Base-by-base conservation (phyloP, 2,329 filamentous ascomycete genomes). In the Aspergillus piperis region DNA sequence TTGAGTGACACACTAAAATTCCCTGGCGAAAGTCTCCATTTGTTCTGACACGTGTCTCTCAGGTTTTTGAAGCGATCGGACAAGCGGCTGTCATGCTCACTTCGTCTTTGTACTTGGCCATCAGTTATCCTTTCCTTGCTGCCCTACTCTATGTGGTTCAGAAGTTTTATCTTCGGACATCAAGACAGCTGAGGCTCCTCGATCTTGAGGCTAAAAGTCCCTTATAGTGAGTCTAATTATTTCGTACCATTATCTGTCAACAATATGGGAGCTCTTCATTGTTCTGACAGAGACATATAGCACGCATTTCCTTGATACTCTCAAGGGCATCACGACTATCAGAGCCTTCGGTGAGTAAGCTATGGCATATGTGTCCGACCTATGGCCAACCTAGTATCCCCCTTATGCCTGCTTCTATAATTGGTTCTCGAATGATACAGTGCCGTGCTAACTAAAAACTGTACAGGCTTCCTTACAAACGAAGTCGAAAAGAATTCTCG, bases 101-200 rank as follows among this genome's bases (percentile, higher is more conserved):
- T 4, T 63, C 68, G 7, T 70, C 70, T 15, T 41, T 51, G 6
- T 73, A 72, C 55, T 56, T 74, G 36, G 68, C 71, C 5, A 53
- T 71, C 8, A 68, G 39, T 47, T 61, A 57, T 49, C 58, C 58
- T 5, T 10, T 49, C 21, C 54, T 59, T 19, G 50, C n/a, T 17
- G 30, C 5, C 10, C 17, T 52, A 3, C 32, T 52, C 13, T 52
- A 38, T 39, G 5, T 52, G 10, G 19, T 52, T 17, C 50, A 52
- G 23, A 52, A 52, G 32, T 39, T 52, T 5, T 52, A 52, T 15
- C 17, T 52, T 8, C 50, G 50, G 21, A 52, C 50, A 7, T 52
- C 50, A 1, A 36, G 50, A 3, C 50, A 52, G 7, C 10, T 52
- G 30, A 19, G 50, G 17, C 13, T 38, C 17, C 32, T 52, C 1